phyloP scores from a whole-genome alignment of 805 yeast species.

The Teunomyces gatunensis region DNA sequence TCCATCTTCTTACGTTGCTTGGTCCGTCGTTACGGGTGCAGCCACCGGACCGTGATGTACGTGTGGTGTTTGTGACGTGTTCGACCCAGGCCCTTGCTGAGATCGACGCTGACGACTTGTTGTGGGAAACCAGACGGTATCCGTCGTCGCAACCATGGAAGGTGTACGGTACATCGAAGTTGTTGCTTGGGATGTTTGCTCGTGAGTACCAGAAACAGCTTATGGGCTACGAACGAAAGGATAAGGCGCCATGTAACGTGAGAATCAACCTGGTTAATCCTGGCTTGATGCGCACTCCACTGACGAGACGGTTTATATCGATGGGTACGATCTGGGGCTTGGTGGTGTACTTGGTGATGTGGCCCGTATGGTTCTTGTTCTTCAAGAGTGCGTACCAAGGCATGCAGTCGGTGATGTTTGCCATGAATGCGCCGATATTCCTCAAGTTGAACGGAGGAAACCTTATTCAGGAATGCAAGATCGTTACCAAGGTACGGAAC shows the following conservation, averaged over 20 bases:
- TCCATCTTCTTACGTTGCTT: slow-evolving; percentile 72
- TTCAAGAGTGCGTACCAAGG: slow-evolving; percentile 77
- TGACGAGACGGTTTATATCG: slow-evolving; percentile 73
- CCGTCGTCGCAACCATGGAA: slow-evolving; percentile 66
- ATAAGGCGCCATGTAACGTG: slow-evolving; percentile 67
- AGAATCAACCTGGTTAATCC: slow-evolving; percentile 81
- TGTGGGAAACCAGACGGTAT: slow-evolving; percentile 60
- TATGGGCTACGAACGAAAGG: slow-evolving; percentile 59
- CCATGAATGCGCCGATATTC: slow-evolving; percentile 69
- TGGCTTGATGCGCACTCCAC: slow-evolving; percentile 85
- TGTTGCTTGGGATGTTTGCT: slow-evolving; percentile 73
- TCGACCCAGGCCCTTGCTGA: slow-evolving; percentile 71
- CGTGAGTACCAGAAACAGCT: slow-evolving; percentile 72
- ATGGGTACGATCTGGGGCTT: slow-evolving; percentile 71
- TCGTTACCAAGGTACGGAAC: slow-evolving; percentile 51
- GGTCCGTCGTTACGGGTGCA: slow-evolving; percentile 85
- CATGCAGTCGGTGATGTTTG: slow-evolving; percentile 71
- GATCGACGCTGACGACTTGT: slow-evolving; percentile 59
- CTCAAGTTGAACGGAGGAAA: slow-evolving; percentile 62
- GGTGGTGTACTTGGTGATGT: slow-evolving; percentile 57
- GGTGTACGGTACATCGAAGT: slow-evolving; percentile 78
- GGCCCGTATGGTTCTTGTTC: slow-evolving; percentile 82
- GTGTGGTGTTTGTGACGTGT: slow-evolving; percentile 79
- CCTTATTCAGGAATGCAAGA: slow-evolving; percentile 69
- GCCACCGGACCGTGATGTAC: slow-evolving; percentile 92